Percentiles rank a stretch among this genome's conserved stretches.
These are phyloP conservation scores for Apiotrichum akiyoshidainum DNA, from an alignment of 1,284 basidiomycete genomes.

Conservation along the genomic window DNA sequence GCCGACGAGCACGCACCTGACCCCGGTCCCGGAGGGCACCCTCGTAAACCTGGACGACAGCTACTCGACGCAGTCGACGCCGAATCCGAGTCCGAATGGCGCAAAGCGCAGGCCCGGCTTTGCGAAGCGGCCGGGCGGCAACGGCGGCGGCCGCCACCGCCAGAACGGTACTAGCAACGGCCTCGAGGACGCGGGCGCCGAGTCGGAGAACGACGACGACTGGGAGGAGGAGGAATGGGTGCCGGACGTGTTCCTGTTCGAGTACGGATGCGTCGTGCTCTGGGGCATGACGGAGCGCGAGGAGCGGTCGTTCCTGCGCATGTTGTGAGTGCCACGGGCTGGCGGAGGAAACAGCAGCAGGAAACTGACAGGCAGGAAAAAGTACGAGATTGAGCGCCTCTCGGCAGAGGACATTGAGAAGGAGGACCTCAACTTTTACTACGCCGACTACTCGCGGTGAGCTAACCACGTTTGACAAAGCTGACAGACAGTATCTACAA, in stretches of 20 bases:
- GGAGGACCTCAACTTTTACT: constrained; percentile 96
- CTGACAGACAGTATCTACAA: constrained; percentile 76
- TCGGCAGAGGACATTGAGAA: constrained; percentile 81
- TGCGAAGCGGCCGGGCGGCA: constrained; percentile 44
- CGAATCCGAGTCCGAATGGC: not conserved
- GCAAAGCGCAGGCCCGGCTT: constrained; percentile 43
- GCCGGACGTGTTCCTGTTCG: constrained; percentile 86
- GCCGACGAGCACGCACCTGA: constrained; percentile 1
- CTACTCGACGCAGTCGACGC: not conserved
- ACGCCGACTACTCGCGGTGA: constrained; percentile 90
- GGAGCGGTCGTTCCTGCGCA: constrained; percentile 81
- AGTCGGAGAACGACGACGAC: constrained; percentile 49
- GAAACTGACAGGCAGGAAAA: constrained; percentile 63
- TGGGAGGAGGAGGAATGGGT: constrained; percentile 60
- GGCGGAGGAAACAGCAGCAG: too few relatives aligned
- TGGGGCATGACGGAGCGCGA: constrained; percentile 96
- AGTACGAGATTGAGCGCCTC: constrained; percentile 86
- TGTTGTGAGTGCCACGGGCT: constrained; percentile 62
- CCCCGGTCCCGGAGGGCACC: constrained; percentile 41
- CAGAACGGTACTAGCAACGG: constrained; percentile 42
- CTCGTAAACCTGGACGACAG: constrained; percentile 41
- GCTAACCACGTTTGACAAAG: constrained; percentile 19
- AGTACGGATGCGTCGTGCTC: constrained; percentile 84
- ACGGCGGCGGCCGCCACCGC: constrained; percentile 52
- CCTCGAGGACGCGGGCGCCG: constrained; percentile 12